A percentile compares a stretch with the other conserved stretches of the same genome.
Conservation (phyloP, 2,329 filamentous ascomycete genomes). For the Sclerotinia spermophila region DNA sequence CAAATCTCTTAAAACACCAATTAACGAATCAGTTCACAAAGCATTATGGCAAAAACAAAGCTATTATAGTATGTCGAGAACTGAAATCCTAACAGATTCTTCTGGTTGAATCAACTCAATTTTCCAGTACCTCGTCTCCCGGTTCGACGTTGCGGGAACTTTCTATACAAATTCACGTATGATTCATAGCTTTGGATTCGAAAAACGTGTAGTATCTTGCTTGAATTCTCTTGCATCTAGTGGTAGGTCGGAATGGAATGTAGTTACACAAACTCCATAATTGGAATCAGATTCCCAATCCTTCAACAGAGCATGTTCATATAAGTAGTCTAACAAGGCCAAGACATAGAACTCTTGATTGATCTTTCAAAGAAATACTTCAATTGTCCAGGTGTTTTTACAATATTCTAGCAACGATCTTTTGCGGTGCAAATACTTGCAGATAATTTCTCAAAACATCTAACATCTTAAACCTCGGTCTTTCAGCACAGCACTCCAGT, state of each 20-base stretch:
- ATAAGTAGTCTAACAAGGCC: background rate
- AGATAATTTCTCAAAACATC: background rate
- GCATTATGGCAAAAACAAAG: background rate
- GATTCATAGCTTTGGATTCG: background rate
- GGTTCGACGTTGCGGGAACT: background rate
- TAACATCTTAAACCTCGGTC: background rate
- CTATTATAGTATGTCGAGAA: background rate
- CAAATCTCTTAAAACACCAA: background rate
- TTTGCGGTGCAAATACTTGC: background rate
- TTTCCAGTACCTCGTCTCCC: background rate
- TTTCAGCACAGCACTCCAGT: background rate
- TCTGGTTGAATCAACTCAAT: background rate
- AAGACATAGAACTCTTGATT: background rate
- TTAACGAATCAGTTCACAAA: background rate
- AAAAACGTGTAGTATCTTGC: background rate
- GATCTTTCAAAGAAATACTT: background rate
- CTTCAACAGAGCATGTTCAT: background rate
- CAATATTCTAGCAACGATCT: background rate
- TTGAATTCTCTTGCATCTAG: background rate
- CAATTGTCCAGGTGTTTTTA: background rate
- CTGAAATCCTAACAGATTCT: background rate
- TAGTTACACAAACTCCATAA: background rate
- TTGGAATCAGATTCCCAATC: background rate
- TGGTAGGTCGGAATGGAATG: background rate
- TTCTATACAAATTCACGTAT: background rate